Evolutionary conservation across 129 eudicot species (phyloP), one percentile per base, ranked within the genome.

Genomic region (Deinandra increscens): DNA sequence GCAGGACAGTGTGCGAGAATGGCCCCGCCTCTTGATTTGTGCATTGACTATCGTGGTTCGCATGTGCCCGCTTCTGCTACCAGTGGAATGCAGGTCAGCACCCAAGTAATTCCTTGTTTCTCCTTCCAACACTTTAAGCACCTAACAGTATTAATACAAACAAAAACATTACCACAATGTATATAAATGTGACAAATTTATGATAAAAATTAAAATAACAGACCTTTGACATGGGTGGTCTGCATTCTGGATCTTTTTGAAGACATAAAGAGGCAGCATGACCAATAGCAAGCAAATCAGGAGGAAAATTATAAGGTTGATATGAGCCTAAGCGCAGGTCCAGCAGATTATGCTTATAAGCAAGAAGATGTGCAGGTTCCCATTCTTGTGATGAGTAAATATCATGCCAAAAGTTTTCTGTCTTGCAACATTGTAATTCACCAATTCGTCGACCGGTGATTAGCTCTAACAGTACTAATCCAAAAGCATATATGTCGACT

Each of bases 151-250:
- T 43, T 43, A 44, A 29, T 20, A 33, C 26, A 20, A 49, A 48
- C 5, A 41, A 48, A 59, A 11, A 39, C 36, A 56, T 42, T n/a
- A 62, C 26, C 60, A 50, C 29, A 13, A 11, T 23, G n/a, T 42
- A 15, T 7, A 61, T 6, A 26, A 37, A 43, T 44, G 17, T 7
- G 26, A 39, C 54, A 51, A 5, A 31, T 55, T 15, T 31, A 38
- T 0, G 31, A 34, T 13, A 12, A 36, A 34, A 20, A 19, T 19
- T 42, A 41, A 6, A 11, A 43, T 2, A 54, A 62, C 4, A 14
- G 17, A 92, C 98, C 98, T 92, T 92, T 70, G 98, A 88, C 95
- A 92, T 92, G 66, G 96, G 81, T 43, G 96, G 98, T 78, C 98
- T 81, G 54, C 72, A 61, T 64, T 84, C 84, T 36, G 95, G 95